Evolutionary conservation across 2,329 filamentous ascomycete genomes (phyloP).

Genomic region (Penicillium occitanis): DNA sequence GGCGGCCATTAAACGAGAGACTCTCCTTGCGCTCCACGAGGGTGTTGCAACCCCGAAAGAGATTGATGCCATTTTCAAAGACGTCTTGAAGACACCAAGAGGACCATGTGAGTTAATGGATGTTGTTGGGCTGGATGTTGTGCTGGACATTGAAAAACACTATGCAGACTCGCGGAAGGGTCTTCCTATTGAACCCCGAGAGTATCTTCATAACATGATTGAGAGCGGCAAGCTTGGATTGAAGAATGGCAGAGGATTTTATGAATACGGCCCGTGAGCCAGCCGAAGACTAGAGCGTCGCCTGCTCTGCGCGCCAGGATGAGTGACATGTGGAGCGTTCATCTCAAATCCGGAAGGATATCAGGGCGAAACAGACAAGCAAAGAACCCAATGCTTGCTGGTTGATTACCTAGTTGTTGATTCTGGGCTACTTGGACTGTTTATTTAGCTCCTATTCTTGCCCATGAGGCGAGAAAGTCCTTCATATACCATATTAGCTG

Average conservation of each 20-base stretch:
- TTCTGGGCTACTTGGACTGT: not conserved
- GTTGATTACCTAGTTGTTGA: not conserved
- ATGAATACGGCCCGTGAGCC: constrained; percentile 28
- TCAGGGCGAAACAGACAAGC: not conserved
- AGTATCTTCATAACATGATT: constrained; percentile 36
- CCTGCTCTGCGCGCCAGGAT: not conserved
- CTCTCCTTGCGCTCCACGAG: constrained; percentile 36
- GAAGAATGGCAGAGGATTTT: constrained; percentile 38
- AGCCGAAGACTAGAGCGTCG: not conserved
- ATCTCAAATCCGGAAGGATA: not conserved
- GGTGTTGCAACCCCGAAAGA: constrained; percentile 39
- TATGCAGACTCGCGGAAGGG: constrained; percentile 36
- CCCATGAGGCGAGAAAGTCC: not conserved
- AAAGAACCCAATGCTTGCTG: not conserved
- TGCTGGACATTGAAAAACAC: constrained; percentile 43
- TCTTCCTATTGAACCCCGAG: constrained; percentile 33
- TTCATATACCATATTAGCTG: not conserved
- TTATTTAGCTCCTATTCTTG: not conserved
- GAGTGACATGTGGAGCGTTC: not conserved
- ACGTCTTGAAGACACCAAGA: constrained; percentile 36
- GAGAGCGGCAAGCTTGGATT: constrained; percentile 34
- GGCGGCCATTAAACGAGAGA: constrained; percentile 47
- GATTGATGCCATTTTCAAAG: constrained; percentile 41
- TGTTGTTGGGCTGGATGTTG: constrained; percentile 42
- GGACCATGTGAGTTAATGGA: constrained; percentile 46